Evolutionary conservation across 768 basidiomycete species (phyloP), one percentile per base, ranked within the genome.

Genomic region (Mycena olivaceomarginata): DNA sequence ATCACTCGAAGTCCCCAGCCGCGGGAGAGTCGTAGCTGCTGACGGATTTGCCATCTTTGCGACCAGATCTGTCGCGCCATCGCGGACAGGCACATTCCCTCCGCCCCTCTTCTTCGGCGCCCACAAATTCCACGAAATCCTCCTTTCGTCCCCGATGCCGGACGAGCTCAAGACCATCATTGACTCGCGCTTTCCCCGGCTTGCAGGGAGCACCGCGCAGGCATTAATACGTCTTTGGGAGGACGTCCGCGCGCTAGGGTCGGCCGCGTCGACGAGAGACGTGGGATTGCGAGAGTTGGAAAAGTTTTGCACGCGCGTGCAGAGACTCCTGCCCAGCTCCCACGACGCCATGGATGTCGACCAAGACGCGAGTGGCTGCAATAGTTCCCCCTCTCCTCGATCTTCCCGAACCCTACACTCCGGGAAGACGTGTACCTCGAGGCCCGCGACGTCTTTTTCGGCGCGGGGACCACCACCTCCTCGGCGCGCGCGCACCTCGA

Each of bases 361-460:
- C 66, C n/a, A 74, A 11, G 77, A 80, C 11, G 72, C 77, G n/a
- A 62, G 70, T 10, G 71, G 16, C n/a, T 18, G 5, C 2, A 31
- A 31, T 3, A 22, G 82, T 77, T 77, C 10, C 82, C 87, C 4
- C 82, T 93, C 9, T 82, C 87, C 13, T 80, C 85, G 16, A 80
- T 94, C 60, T 92, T 97, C 80, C 87, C 94, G 5, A 96, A 97
- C 82, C 92, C 94, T 5, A 85, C 90, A 0, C 82, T 98, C 2
- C 93, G 97, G 56, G 98, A 99, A 84, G 96, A 97, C 68, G 92
- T 99, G 41, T 97, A 94, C 81, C 88, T 96, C 56, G 96, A 97
- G 82, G 96, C 96, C 0, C 90, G 94, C 22, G 98, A 99, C 83
- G 92, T 98, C 31, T 99, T 99, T 86, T 96, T 98, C 79, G 96